These are phyloP conservation scores for Penicillium lividum DNA, from an alignment of 495 filamentous ascomycete genomes.

Conservation along the genomic window DNA sequence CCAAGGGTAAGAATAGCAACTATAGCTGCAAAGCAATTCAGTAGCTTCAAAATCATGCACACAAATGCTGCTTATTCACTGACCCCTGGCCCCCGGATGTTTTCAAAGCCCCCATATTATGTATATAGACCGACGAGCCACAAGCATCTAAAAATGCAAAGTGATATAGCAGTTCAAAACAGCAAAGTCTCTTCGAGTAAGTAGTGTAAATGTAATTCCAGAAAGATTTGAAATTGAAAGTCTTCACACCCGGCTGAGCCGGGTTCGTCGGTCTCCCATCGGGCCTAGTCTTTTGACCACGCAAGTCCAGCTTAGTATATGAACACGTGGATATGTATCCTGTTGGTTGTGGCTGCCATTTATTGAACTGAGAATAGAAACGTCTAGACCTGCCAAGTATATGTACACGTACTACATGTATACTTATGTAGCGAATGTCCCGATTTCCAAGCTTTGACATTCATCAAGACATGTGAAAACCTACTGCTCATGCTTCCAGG, in stretches of 20 bases:
- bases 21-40: conserved; percentile 19
- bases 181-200: background rate
- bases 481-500: background rate
- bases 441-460: background rate
- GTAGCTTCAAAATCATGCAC: background rate
- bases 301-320: background rate
- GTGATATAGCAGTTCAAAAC: background rate
- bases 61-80: conserved; percentile 5
- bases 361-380: background rate
- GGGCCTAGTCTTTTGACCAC: background rate
- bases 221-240: background rate
- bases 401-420: background rate
- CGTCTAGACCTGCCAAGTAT: background rate
- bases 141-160: background rate
- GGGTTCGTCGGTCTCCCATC: background rate
- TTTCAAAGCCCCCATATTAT: conserved; percentile 22
- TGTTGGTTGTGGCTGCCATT: background rate
- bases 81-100: conserved; percentile 28
- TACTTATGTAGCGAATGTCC: background rate
- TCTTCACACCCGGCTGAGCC: background rate
- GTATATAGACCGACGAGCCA: background rate
- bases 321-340: background rate
- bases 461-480: background rate
- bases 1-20: conserved; percentile 24
- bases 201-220: background rate